These are phyloP conservation scores for Chenopodium formosanum DNA, from an alignment of 148 eudicot genomes.

Conservation along the genomic window DNA sequence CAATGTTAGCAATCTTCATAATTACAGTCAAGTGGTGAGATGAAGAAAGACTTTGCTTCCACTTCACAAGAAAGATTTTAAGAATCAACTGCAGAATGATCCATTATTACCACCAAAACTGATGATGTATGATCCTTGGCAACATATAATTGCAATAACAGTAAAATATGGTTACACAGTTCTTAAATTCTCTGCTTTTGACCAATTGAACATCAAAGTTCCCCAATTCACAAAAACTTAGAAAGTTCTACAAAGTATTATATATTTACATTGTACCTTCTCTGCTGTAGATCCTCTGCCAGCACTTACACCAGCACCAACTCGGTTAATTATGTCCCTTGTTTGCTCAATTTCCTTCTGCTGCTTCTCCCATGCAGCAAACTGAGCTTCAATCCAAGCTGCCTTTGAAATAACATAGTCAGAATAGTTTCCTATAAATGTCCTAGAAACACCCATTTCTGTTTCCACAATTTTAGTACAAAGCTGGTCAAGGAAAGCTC, in stretches of 20 bases:
- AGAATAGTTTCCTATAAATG: slow-evolving; percentile 83
- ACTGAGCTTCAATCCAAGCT: slow-evolving; percentile 88
- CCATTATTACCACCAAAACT: not conserved
- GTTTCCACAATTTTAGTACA: slow-evolving; percentile 98
- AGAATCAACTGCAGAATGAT: not conserved
- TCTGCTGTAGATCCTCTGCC: slow-evolving; percentile 93
- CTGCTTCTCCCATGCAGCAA: slow-evolving; percentile 94
- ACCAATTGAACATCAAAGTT: not conserved
- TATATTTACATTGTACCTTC: slow-evolving; percentile 48
- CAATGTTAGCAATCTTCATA: not conserved
- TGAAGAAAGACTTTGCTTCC: not conserved
- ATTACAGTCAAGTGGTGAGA: not conserved
- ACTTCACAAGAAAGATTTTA: not conserved
- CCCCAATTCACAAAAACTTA: not conserved
- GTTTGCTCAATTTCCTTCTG: slow-evolving; percentile 93
- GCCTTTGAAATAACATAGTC: slow-evolving; percentile 76
- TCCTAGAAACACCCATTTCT: slow-evolving; percentile 93
- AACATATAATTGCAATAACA: not conserved
- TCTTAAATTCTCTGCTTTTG: not conserved
- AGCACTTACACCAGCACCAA: slow-evolving; percentile 74
- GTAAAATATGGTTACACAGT: not conserved
- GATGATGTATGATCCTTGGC: not conserved
- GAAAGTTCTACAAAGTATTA: not conserved
- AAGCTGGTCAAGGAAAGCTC: slow-evolving; percentile 98
- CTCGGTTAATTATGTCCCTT: slow-evolving; percentile 64